Evolutionary conservation across 2,329 filamentous ascomycete species (phyloP), one percentile per base, ranked within the genome.

Genomic region (Fusarium sp.): DNA sequence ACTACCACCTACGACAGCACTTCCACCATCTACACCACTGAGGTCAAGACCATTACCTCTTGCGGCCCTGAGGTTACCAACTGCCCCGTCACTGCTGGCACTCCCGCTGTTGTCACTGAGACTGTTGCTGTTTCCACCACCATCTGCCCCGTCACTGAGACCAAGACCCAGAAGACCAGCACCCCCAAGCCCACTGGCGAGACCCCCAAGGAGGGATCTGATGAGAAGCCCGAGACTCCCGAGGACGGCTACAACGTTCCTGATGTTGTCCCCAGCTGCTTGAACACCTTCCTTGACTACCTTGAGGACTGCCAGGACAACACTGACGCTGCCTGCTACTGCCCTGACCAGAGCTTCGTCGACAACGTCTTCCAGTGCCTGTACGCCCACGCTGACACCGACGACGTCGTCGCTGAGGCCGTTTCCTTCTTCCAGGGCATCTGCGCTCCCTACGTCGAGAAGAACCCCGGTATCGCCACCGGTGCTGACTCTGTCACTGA

Each of bases 391-490:
- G 92, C 91, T 70, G 86, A 87, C 64, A 87, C 87, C 63, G 87
- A 91, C 66, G 84, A 88, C 47, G 88, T 93, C 78, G 86, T 95
- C 73, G 85, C 89, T 58, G 83, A 90, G 74, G 93, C 94, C 65
- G 87, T 96, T 64, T 88, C 88, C 75, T 97, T 93, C 89, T 92
- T 98, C 86, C 91, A 95, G 81, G 95, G 95, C 79, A 93, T 98
- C 82, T 98, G 95, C 84, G 94, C 92, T 62, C 83, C 87, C 56
- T 91, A 91, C 81, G 87, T 94, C 37, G 85, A 87, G 15, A 75
- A 88, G 78, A 97, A 98, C 88, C 94, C 95, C n/a, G 93, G 87
- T 70, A 93, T 98, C 76, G 89, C 94, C 77, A 97, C 92, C 52
- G 90, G 88, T 68, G 90, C 94, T 73, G 89, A 92, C 27, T 85